A percentile compares a stretch with the other conserved stretches of the same genome.
phyloP scores from a whole-genome alignment of 352 stramenopile species.

The Phytophthora agathidicida region DNA sequence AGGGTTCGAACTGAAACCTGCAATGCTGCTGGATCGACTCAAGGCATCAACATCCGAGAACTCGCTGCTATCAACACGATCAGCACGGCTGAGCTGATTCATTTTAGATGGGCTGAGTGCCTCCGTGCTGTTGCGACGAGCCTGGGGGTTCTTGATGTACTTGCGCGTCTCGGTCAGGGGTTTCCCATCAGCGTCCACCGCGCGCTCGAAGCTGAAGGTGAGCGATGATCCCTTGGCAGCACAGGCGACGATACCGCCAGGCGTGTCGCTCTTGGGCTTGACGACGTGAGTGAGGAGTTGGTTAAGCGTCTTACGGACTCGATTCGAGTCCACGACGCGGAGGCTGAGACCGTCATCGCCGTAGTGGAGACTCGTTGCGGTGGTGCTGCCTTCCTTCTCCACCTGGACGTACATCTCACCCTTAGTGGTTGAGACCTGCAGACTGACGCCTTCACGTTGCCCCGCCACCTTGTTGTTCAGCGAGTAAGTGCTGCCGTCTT shows the following conservation, averaged over 20 bases:
- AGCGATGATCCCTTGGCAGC: constrained; percentile 47
- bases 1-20: constrained; percentile 29
- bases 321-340: constrained; percentile 75
- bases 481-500: constrained; percentile 60
- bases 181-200: constrained; percentile 29
- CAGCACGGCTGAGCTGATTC: constrained; percentile 49
- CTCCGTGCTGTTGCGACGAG: constrained; percentile 53
- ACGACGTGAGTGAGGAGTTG: constrained; percentile 50
- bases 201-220: constrained; percentile 40
- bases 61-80: constrained; percentile 53
- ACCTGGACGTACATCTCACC: constrained; percentile 76
- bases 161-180: constrained; percentile 37
- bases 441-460: constrained; percentile 58
- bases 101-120: constrained; percentile 45
- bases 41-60: constrained; percentile 51
- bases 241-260: constrained; percentile 57
- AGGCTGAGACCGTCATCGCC: constrained; percentile 47
- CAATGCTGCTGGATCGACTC: constrained; percentile 50
- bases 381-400: constrained; percentile 57
- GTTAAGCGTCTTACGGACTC: constrained; percentile 75
- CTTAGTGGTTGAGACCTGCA: constrained; percentile 58
- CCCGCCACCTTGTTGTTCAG: constrained; percentile 80
- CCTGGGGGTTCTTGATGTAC: constrained; percentile 57
- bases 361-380: constrained; percentile 56
- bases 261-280: constrained; percentile 57